phyloP scores from a whole-genome alignment of 2,329 filamentous ascomycete species.

The Colletotrichum sp. region DNA sequence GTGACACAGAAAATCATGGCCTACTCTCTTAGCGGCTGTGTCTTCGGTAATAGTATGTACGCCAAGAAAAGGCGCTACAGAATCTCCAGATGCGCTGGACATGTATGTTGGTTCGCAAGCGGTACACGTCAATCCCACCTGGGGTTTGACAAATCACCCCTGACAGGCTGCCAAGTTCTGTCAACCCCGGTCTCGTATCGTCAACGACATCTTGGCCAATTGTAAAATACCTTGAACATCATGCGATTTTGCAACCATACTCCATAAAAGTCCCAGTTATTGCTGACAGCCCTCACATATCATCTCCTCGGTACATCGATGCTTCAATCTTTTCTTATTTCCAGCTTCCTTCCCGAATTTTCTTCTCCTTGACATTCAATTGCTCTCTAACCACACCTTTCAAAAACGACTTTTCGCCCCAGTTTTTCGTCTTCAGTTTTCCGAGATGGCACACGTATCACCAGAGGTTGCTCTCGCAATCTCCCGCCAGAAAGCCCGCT shows the following conservation, averaged over 20 bases:
- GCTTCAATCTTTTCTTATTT: neutral
- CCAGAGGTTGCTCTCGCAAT: slow-evolving; percentile 28
- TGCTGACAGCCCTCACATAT: neutral
- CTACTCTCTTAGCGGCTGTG: neutral
- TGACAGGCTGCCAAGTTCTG: neutral
- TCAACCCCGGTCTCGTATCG: neutral
- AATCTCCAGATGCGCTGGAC: neutral
- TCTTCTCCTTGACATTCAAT: too few species aligned
- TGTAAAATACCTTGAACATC: neutral
- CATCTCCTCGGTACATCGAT: neutral
- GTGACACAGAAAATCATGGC: neutral
- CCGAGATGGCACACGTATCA: slow-evolving; percentile 24
- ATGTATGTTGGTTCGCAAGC: neutral
- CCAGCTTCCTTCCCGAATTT: neutral
- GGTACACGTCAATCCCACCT: neutral
- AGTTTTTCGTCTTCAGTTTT: too few species aligned
- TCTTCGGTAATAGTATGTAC: neutral
- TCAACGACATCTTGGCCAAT: neutral
- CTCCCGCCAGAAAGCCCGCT: slow-evolving; percentile 29
- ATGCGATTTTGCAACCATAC: neutral
- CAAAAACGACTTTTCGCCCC: too few species aligned
- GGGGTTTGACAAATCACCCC: neutral
- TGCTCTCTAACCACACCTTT: too few species aligned
- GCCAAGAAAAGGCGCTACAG: neutral
- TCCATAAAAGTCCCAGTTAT: neutral